Evolutionary conservation across 257 asterid genomes (phyloP).

Genomic region (Mentha longifolia): DNA sequence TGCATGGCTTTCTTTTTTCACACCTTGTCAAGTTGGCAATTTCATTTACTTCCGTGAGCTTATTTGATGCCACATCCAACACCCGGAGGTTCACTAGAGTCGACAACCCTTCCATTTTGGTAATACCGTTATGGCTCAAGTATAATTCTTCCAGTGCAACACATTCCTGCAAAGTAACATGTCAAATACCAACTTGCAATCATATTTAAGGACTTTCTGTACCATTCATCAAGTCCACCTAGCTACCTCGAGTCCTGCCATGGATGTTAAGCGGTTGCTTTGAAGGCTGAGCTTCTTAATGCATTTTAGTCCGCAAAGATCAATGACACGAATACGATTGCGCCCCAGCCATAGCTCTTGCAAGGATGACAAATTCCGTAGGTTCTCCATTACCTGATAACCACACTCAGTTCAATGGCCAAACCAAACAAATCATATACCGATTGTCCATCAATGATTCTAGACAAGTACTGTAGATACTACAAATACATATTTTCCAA

Average conservation of each 20-base stretch:
- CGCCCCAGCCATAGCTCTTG: constrained; percentile 99
- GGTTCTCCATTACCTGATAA: constrained; percentile 85
- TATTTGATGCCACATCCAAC: constrained; percentile 89
- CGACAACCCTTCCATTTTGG: constrained; percentile 90
- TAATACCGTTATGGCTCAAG: constrained; percentile 96
- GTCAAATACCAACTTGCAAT: constrained; percentile 18
- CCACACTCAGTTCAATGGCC: constrained; percentile 34
- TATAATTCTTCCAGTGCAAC: constrained; percentile 88
- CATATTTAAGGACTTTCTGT: not conserved
- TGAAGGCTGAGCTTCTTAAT: constrained; percentile 95
- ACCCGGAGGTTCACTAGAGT: constrained; percentile 79
- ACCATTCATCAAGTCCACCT: constrained; percentile 17
- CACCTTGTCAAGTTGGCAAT: constrained; percentile 68
- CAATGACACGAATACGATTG: constrained; percentile 79
- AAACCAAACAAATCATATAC: constrained; percentile 5
- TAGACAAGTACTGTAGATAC: not conserved
- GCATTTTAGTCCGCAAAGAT: constrained; percentile 89
- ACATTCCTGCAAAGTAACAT: constrained; percentile 62
- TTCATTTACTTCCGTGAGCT: constrained; percentile 75
- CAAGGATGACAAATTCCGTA: constrained; percentile 61
- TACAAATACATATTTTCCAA: not conserved
- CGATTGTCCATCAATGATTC: constrained; percentile 1
- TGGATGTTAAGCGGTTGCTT: constrained; percentile 89
- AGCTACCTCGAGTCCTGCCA: constrained; percentile 84
- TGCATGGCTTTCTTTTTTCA: constrained; percentile 25